Percentiles rank a stretch among this genome's conserved stretches.
Evolutionary conservation across 495 filamentous ascomycete genomes (phyloP).

Genomic region (Penicillium angulare): DNA sequence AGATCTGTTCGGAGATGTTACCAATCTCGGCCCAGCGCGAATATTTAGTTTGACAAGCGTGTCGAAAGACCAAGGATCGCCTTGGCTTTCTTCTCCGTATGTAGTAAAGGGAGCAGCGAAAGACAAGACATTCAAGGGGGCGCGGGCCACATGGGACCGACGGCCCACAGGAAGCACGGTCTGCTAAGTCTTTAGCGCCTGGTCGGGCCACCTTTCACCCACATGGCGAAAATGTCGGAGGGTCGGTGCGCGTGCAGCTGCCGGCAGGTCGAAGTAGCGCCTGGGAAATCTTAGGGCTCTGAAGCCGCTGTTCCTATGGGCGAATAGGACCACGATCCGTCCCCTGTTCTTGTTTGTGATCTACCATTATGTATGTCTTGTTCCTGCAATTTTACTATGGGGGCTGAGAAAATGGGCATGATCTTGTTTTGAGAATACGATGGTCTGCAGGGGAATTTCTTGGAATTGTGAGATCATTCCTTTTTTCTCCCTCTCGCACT

Average conservation of each 20-base stretch:
- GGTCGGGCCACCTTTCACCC: constrained; percentile 19
- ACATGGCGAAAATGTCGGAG: constrained; percentile 17
- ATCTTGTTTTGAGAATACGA: no score
- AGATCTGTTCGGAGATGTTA: constrained; percentile 5
- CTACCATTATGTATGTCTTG: constrained; percentile 6
- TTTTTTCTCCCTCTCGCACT: background rate
- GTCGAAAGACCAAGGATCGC: constrained; percentile 7
- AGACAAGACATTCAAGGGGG: background rate
- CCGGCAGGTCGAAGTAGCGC: background rate
- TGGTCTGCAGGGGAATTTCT: no score
- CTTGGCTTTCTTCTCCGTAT: background rate
- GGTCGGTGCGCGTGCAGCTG: constrained; percentile 11
- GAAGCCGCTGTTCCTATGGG: background rate
- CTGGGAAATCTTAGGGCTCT: background rate
- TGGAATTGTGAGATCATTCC: no score
- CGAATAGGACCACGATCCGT: constrained; percentile 6
- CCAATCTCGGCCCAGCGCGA: constrained; percentile 1
- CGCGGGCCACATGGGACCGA: background rate
- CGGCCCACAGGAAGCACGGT: background rate
- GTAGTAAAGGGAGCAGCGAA: background rate
- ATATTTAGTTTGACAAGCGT: background rate
- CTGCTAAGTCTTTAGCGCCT: background rate
- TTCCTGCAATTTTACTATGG: constrained; percentile 6
- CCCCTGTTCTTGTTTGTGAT: constrained; percentile 7
- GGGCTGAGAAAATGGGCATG: background rate